These are phyloP conservation scores for Drechslera avenae DNA, from an alignment of 2,329 filamentous ascomycete genomes.

Conservation along the genomic window DNA sequence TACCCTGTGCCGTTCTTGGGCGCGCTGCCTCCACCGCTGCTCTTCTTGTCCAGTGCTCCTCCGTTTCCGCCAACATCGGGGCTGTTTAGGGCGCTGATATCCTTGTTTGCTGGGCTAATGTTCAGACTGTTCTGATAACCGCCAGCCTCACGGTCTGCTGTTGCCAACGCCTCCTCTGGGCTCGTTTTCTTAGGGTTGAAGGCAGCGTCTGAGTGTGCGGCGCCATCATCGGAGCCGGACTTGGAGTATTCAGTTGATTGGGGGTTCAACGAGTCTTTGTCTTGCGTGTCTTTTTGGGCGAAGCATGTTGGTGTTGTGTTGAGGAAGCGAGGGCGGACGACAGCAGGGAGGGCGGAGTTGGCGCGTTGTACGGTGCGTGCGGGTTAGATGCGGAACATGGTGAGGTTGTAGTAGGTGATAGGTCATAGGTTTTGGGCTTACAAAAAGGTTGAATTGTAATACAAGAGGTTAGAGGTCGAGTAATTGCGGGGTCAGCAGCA, in stretches of 20 bases:
- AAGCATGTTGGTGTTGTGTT: conserved; percentile 27
- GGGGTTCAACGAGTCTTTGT: conserved; percentile 66
- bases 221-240: conserved; percentile 66
- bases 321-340: conserved; percentile 26
- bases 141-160: conserved; percentile 44
- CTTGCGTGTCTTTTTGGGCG: conserved; percentile 51
- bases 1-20: conserved; percentile 38
- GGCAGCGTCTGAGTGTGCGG: conserved; percentile 64
- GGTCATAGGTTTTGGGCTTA: not conserved
- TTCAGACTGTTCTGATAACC: conserved; percentile 53
- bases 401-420: not conserved
- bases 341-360: conserved; percentile 14
- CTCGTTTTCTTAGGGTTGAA: conserved; percentile 71
- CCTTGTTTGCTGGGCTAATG: conserved; percentile 65
- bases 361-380: conserved; percentile 29
- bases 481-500: not conserved
- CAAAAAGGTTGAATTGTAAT: too few relatives aligned
- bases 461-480: not conserved
- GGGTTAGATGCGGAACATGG: conserved; percentile 35
- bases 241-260: conserved; percentile 70
- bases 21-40: conserved; percentile 45
- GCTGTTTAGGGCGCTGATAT: conserved; percentile 59
- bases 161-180: conserved; percentile 65
- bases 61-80: conserved; percentile 46
- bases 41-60: conserved; percentile 41